These are phyloP conservation scores for Luffa aegyptiaca DNA, from an alignment of 306 rosid genomes.

Conservation along the genomic window DNA sequence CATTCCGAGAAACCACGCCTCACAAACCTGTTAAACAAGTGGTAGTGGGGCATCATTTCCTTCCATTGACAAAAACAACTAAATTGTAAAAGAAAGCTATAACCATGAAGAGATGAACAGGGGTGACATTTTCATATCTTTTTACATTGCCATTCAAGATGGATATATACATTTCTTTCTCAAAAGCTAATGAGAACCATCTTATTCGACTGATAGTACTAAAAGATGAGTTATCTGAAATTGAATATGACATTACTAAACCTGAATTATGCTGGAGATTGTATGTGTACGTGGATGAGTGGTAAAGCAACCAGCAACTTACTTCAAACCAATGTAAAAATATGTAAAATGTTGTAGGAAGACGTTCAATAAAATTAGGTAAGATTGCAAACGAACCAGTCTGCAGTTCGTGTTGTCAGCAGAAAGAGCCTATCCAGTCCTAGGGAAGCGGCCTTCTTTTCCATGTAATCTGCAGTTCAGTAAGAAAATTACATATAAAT, in stretches of 20 bases:
- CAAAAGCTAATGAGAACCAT: not conserved
- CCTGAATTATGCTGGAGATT: not conserved
- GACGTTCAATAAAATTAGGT: not conserved
- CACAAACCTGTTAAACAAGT: conserved; percentile 59
- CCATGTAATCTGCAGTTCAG: conserved; percentile 63
- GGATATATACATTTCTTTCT: not conserved
- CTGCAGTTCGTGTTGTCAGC: conserved; percentile 87
- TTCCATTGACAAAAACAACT: not conserved
- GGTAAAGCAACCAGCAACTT: not conserved
- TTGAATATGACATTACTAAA: not conserved
- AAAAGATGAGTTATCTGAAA: not conserved
- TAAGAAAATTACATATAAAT: not conserved
- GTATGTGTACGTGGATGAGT: not conserved
- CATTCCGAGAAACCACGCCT: conserved; percentile 95
- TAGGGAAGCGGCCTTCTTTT: conserved; percentile 68
- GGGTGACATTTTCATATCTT: not conserved
- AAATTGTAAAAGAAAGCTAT: not conserved
- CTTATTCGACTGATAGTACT: not conserved
- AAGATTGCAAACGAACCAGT: conserved; percentile 47
- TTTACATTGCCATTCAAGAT: not conserved
- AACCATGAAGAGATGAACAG: not conserved
- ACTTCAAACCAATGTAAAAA: not conserved
- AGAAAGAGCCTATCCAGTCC: conserved; percentile 79
- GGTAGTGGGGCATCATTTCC: not conserved
- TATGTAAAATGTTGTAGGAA: not conserved